A percentile compares a stretch with the other conserved stretches of the same genome.
These are phyloP conservation scores for Ophiostoma sp. DNA, from an alignment of 2,329 filamentous ascomycete species.

Conservation along the genomic window DNA sequence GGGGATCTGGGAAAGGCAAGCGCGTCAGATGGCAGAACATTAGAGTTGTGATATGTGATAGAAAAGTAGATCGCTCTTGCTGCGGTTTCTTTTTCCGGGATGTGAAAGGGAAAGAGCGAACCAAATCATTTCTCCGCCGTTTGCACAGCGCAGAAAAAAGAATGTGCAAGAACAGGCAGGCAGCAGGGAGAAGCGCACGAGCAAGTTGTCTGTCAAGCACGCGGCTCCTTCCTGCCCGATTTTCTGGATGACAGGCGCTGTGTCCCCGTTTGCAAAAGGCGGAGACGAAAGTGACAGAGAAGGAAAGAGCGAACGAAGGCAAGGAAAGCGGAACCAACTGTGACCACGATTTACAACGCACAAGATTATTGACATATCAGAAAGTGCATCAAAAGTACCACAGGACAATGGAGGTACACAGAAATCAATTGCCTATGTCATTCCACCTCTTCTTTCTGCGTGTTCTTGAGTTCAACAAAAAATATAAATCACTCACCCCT, in stretches of 20 bases:
- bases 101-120: background rate
- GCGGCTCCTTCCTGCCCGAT: constrained; percentile 13
- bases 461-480: background rate
- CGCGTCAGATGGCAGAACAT: background rate
- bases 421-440: background rate
- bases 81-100: background rate
- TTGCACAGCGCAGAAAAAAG: background rate
- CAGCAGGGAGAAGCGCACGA: background rate
- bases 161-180: background rate
- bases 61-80: background rate
- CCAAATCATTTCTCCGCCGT: background rate
- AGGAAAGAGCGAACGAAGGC: background rate
- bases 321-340: background rate
- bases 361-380: background rate
- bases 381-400: background rate
- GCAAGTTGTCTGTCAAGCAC: background rate
- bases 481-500: background rate
- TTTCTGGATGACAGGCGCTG: constrained; percentile 16
- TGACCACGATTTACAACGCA: background rate
- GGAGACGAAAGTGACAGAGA: background rate
- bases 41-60: constrained; percentile 8
- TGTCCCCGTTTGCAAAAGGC: constrained; percentile 5
- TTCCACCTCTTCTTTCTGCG: background rate
- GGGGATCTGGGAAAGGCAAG: constrained; percentile 13
- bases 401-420: background rate